Base-by-base conservation (phyloP, 169 alveolate genomes). In the Eimeria falciformis region DNA sequence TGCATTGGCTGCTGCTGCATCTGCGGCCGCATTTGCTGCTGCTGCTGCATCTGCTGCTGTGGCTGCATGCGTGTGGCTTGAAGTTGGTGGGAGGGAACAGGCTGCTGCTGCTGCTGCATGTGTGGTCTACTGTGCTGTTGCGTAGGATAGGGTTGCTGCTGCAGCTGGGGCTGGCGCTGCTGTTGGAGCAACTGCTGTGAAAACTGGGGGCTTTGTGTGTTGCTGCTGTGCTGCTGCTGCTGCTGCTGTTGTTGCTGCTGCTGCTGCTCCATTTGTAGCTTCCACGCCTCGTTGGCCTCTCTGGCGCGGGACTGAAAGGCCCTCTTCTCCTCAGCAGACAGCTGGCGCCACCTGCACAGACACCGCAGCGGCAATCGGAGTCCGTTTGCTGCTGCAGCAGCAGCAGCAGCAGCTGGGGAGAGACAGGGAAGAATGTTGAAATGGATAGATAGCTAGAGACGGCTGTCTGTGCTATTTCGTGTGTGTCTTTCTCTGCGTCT, bases 241-340 rank as follows among this genome's bases (percentile, higher is more conserved):
- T 79, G 88, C 73, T 85, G 92, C 25, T 86, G 92, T 58, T 86
- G 86, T 62, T 86, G 66, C 75, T 45, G 62, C 40, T 40, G 62
- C 56, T 84, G 77, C 69, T 65, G 83, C 58, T 23, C 55, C 53
- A 65, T 68, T 71, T 65, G 68, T 21, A 62, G 58, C 40, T 68
- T 68, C 92, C 92, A 86, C 3, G 92, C 92, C 46, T 68, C 92
- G 46, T 86, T 86, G 7, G 92, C 92, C 40, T 68, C 92, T 27
- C 79, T 55, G 23, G 92, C 92, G 47, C 86, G 71, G 58, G 66
- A 55, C 86, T 86, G 92, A 40, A 69, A 86, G 68, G 56, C 53
- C 53, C 77, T 25, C 75, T 71, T 68, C 86, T 86, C 92, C 65
- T 68, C 92, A 33, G 86, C 73, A 7, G 92, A 69, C 43, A 71